phyloP scores from a whole-genome alignment of 805 yeast genomes.

The Kockiozyma suomiensis region DNA sequence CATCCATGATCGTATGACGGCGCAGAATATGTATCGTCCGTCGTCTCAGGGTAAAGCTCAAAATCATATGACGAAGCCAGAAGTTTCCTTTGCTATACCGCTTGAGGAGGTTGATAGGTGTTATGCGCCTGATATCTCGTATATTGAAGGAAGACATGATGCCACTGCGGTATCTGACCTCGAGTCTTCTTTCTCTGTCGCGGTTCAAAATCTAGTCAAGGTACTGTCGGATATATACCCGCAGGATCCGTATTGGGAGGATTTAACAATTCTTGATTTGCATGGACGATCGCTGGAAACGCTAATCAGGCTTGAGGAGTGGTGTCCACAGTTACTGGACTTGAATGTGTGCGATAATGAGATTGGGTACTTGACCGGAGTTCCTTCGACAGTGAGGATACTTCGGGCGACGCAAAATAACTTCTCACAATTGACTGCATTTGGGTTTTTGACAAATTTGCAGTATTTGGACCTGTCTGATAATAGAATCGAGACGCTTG shows the following conservation, averaged over 20 bases:
- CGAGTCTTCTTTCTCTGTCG: conserved; percentile 48
- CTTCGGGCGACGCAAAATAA: conserved; percentile 47
- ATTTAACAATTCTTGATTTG: conserved; percentile 44
- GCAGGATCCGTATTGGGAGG: conserved; percentile 48
- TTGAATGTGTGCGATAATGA: conserved; percentile 48
- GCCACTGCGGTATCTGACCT: conserved; percentile 48
- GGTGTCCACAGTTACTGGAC: conserved; percentile 48
- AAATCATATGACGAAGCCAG: conserved; percentile 8
- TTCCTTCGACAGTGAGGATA: conserved; percentile 46
- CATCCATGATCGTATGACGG: neutral
- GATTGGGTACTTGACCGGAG: conserved; percentile 50
- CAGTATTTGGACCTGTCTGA: conserved; percentile 48
- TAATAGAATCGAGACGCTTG: conserved; percentile 46
- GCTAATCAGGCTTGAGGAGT: conserved; percentile 47
- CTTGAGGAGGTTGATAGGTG: neutral
- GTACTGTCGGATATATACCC: conserved; percentile 48
- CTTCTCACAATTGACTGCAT: conserved; percentile 50
- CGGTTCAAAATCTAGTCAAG: conserved; percentile 48
- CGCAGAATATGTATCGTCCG: neutral
- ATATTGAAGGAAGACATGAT: conserved; percentile 37
- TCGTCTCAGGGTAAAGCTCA: neutral
- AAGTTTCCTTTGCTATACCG: conserved; percentile 24
- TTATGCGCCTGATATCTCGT: conserved; percentile 33
- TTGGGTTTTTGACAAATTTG: conserved; percentile 48
- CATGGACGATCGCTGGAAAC: conserved; percentile 45